These are phyloP conservation scores for Pseudohalonectria lignicola DNA, from an alignment of 2,329 filamentous ascomycete genomes.

Conservation along the genomic window DNA sequence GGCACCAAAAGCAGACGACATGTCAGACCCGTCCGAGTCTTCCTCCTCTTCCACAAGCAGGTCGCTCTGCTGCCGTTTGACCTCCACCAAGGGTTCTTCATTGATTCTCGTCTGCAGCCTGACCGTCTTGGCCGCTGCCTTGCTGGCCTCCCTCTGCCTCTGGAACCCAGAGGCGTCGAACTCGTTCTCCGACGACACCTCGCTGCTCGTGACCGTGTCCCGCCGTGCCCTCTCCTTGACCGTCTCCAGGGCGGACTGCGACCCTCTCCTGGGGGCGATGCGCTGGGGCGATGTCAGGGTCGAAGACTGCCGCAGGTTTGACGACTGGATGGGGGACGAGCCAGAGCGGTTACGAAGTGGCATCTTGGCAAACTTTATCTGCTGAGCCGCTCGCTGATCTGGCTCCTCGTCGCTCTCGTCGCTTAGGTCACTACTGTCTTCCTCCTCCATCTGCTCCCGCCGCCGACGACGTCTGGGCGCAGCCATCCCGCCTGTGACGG, in stretches of 20 bases:
- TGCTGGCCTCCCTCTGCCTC: constrained; percentile 49
- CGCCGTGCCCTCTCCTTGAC: constrained; percentile 59
- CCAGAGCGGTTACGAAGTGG: constrained; percentile 76
- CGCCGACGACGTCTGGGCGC: constrained; percentile 55
- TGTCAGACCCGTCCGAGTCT: constrained; percentile 50
- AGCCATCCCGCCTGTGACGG: constrained; percentile 49
- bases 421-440: constrained; percentile 75
- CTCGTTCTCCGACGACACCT: constrained; percentile 76
- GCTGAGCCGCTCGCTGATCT: constrained; percentile 64
- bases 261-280: constrained; percentile 45
- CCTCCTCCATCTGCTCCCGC: constrained; percentile 69
- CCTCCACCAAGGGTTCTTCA: neutral
- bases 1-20: constrained; percentile 53
- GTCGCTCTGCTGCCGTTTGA: constrained; percentile 34
- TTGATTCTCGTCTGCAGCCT: constrained; percentile 40
- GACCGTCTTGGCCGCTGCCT: constrained; percentile 42
- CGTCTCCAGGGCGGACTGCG: constrained; percentile 59
- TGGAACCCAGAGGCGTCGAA: constrained; percentile 57
- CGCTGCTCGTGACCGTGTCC: constrained; percentile 73
- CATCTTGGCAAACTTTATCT: constrained; percentile 96
- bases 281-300: constrained; percentile 35
- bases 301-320: constrained; percentile 45
- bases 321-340: constrained; percentile 72
- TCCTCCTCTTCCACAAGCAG: constrained; percentile 46
- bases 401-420: constrained; percentile 76